Conservation (phyloP, 1,284 basidiomycete genomes). For the Trichosporon faecale region DNA sequence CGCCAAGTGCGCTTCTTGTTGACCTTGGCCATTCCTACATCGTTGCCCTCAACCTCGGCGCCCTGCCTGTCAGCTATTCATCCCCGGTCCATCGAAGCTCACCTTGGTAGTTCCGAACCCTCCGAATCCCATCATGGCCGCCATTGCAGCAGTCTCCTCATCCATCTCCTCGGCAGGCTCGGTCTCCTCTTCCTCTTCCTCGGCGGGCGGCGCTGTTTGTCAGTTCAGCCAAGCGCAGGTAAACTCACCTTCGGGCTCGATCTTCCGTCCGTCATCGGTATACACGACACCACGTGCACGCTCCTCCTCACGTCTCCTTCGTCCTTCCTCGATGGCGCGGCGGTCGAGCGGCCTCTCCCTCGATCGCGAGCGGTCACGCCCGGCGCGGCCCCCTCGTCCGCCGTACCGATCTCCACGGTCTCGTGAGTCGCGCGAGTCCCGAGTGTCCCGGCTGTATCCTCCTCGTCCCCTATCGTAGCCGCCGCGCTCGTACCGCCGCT, state of each 20-base stretch:
- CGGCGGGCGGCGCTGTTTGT: conserved; percentile 33
- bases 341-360: conserved; percentile 39
- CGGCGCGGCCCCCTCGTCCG: conserved; percentile 18
- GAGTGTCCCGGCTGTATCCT: conserved; percentile 6
- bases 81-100: conserved; percentile 28
- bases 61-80: conserved; percentile 56
- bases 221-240: background rate
- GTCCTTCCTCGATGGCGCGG: conserved; percentile 49
- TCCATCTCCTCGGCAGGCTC: conserved; percentile 69
- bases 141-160: conserved; percentile 67
- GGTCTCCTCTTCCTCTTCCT: conserved; percentile 56
- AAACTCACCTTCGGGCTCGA: conserved; percentile 29
- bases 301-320: conserved; percentile 48
- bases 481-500: conserved; percentile 43
- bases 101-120: conserved; percentile 91
- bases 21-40: conserved; percentile 62
- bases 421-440: background rate
- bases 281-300: conserved; percentile 40
- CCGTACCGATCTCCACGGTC: conserved; percentile 21
- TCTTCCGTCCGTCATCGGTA: conserved; percentile 32
- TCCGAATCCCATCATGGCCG: conserved; percentile 81
- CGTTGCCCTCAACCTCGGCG: conserved; percentile 61
- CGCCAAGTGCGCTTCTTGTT: conserved; percentile 93
- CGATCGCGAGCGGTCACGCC: conserved; percentile 24
- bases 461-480: conserved; percentile 3